These are phyloP conservation scores for Schwanniomyces sp. DNA, from an alignment of 805 yeast genomes.

Conservation along the genomic window DNA sequence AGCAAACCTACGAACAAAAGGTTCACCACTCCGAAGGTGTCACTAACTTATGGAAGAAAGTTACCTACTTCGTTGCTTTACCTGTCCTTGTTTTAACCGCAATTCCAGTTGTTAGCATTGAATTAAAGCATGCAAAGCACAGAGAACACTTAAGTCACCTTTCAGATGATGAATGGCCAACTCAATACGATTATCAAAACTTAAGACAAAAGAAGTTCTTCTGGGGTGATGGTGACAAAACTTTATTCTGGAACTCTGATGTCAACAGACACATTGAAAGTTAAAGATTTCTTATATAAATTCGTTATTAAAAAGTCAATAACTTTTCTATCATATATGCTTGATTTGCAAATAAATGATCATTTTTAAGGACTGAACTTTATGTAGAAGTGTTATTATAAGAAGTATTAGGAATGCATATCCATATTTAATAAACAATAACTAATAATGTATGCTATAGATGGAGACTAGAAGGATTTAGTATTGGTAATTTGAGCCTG, in stretches of 20 bases:
- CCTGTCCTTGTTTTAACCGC: conserved; percentile 81
- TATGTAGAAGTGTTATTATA: not conserved
- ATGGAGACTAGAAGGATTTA: not conserved
- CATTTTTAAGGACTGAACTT: not conserved
- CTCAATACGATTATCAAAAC: conserved; percentile 88
- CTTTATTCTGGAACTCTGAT: conserved; percentile 93
- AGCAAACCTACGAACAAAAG: conserved; percentile 59
- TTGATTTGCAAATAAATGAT: conserved; percentile 1
- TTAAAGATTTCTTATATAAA: conserved; percentile 7
- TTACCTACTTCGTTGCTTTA: conserved; percentile 74
- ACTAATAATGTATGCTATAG: no score
- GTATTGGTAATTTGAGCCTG: no score
- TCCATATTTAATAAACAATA: no score
- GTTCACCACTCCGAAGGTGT: conserved; percentile 79
- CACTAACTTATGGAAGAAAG: conserved; percentile 79
- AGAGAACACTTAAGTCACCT: conserved; percentile 72
- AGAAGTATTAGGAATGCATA: not conserved
- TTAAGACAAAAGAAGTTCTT: conserved; percentile 83
- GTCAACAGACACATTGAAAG: conserved; percentile 79
- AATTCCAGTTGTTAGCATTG: conserved; percentile 77
- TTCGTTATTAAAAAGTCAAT: not conserved
- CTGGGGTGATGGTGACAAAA: conserved; percentile 99
- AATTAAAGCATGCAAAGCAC: conserved; percentile 88
- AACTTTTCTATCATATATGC: not conserved
- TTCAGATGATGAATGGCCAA: conserved; percentile 91